Percentiles rank a stretch among this genome's conserved stretches.
phyloP scores from a whole-genome alignment of 805 yeast species.

The Kregervanrija pseudodelftensis region DNA sequence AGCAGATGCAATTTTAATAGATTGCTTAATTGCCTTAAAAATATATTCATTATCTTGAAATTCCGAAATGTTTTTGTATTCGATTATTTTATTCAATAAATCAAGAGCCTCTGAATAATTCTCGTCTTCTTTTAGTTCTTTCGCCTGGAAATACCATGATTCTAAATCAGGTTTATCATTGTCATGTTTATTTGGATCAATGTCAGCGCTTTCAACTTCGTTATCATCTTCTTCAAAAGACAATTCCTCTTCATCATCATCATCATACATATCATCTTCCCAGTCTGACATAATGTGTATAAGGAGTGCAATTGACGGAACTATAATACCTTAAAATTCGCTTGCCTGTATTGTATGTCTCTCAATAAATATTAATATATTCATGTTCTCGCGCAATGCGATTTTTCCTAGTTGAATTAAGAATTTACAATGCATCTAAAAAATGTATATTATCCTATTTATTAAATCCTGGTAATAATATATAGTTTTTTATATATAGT shows the following conservation, averaged over 20 bases:
- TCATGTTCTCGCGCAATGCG: no score
- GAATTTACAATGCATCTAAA: no score
- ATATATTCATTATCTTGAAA: constrained; percentile 14
- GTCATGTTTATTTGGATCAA: constrained; percentile 6
- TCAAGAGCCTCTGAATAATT: constrained; percentile 19
- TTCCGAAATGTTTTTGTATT: neutral
- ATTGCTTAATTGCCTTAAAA: constrained; percentile 29
- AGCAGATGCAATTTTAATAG: constrained; percentile 22
- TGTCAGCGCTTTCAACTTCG: constrained; percentile 11
- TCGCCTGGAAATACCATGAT: constrained; percentile 26
- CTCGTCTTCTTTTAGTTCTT: constrained; percentile 28
- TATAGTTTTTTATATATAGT: no score
- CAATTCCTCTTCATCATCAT: constrained; percentile 27
- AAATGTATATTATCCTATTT: no score
- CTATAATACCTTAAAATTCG: no score
- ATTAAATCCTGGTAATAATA: no score
- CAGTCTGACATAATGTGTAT: constrained; percentile 27
- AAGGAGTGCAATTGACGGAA: no score
- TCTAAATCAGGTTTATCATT: constrained; percentile 12
- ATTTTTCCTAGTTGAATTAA: no score
- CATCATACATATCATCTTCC: constrained; percentile 32
- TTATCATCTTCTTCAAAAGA: constrained; percentile 27
- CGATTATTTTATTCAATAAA: constrained; percentile 17
- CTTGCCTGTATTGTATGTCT: no score
- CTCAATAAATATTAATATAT: no score